phyloP scores from a whole-genome alignment of 805 yeast species.

The Barnettozyma vustinii region DNA sequence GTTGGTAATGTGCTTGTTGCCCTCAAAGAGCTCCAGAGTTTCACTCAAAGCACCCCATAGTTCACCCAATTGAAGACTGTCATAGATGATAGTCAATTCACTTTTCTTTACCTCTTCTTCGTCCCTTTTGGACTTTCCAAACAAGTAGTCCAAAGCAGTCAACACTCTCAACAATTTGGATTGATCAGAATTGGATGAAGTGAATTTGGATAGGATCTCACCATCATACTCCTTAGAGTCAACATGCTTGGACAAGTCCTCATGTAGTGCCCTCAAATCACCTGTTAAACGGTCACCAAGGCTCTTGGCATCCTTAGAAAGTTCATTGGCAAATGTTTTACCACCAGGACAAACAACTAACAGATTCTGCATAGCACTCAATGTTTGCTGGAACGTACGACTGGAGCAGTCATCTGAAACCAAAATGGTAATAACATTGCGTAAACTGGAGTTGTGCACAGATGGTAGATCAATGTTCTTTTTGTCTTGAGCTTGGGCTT shows the following conservation, averaged over 20 bases:
- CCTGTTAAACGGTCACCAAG: slow-evolving; percentile 36
- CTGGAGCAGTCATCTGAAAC: slow-evolving; percentile 81
- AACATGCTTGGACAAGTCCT: slow-evolving; percentile 34
- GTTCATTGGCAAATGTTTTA: slow-evolving; percentile 58
- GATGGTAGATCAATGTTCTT: slow-evolving; percentile 45
- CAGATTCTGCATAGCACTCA: slow-evolving; percentile 75
- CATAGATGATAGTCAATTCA: slow-evolving; percentile 56
- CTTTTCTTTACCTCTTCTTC: slow-evolving; percentile 26
- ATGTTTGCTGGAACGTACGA: slow-evolving; percentile 76
- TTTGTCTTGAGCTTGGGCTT: slow-evolving; percentile 26
- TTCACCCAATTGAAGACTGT: slow-evolving; percentile 62
- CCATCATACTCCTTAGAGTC: slow-evolving; percentile 45
- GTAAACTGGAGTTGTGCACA: slow-evolving; percentile 58
- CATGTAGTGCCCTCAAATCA: slow-evolving; percentile 30
- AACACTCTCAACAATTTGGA: slow-evolving; percentile 80
- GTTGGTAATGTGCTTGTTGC: slow-evolving; percentile 46
- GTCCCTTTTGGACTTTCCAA: slow-evolving; percentile 30
- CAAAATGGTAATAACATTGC: slow-evolving; percentile 58
- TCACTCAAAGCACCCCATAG: slow-evolving; percentile 84
- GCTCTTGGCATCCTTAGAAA: slow-evolving; percentile 57
- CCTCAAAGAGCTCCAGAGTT: slow-evolving; percentile 59
- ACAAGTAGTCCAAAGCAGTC: slow-evolving; percentile 83
- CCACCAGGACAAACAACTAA: slow-evolving; percentile 57
- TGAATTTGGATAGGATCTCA: slow-evolving; percentile 58
- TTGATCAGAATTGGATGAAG: slow-evolving; percentile 79